A percentile compares a stretch with the other conserved stretches of the same genome.
phyloP scores from a whole-genome alignment of 306 rosid species.

The Biancaea sappan region DNA sequence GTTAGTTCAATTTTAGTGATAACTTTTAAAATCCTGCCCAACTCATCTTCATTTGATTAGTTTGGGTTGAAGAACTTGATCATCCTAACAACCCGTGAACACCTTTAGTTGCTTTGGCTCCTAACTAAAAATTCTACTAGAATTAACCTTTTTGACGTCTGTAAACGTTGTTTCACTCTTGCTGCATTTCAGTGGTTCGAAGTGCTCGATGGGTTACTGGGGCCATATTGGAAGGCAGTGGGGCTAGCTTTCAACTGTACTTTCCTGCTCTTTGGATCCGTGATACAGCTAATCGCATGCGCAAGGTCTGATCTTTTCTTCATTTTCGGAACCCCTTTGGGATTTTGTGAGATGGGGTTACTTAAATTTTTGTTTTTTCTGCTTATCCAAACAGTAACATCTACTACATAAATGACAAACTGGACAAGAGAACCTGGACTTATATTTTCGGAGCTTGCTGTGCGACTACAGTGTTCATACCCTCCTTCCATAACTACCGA shows the following conservation, averaged over 20 bases:
- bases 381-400: slow-evolving; percentile 70
- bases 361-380: background rate
- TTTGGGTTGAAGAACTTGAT: too few species aligned
- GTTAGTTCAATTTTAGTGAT: too few species aligned
- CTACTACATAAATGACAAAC: slow-evolving; percentile 81
- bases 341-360: slow-evolving; percentile 22
- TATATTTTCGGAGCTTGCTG: slow-evolving; percentile 98
- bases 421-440: slow-evolving; percentile 98
- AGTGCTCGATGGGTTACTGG: slow-evolving; percentile 93
- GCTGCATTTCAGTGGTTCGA: slow-evolving; percentile 88
- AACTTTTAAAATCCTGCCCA: too few species aligned
- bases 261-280: slow-evolving; percentile 96
- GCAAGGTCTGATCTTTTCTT: slow-evolving; percentile 64
- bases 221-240: slow-evolving; percentile 89
- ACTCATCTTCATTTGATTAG: too few species aligned
- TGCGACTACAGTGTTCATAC: slow-evolving; percentile 96
- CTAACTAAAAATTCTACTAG: too few species aligned
- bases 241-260: slow-evolving; percentile 98
- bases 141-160: too few species aligned
- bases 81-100: too few species aligned
- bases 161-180: slow-evolving; percentile 23
- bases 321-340: background rate
- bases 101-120: too few species aligned
- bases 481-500: slow-evolving; percentile 95
- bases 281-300: slow-evolving; percentile 97